Evolutionary conservation across 176 grass and related monocot genomes (phyloP).

Genomic region (Miscanthus lutarioriparius): DNA sequence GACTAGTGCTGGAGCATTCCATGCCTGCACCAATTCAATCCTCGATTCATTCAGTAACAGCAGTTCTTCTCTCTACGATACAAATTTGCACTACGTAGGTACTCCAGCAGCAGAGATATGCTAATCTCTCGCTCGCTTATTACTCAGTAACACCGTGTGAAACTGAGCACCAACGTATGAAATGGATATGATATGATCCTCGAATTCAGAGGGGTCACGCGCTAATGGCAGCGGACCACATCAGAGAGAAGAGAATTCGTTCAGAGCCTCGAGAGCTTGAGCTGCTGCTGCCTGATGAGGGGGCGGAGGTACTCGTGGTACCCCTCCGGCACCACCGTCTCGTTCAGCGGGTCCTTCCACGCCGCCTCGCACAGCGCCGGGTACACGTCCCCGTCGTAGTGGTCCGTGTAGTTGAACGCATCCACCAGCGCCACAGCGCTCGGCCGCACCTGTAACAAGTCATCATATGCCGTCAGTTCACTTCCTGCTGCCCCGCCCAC

Average conservation of each 20-base stretch:
- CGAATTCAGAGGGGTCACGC: too few species aligned
- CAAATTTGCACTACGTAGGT: too few species aligned
- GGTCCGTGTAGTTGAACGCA: slow-evolving; percentile 94
- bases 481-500: too few species aligned
- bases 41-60: not conserved
- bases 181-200: too few species aligned
- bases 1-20: too few species aligned
- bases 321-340: slow-evolving; percentile 71
- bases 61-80: not conserved
- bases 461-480: too few species aligned
- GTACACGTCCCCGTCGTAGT: slow-evolving; percentile 90
- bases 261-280: slow-evolving; percentile 80
- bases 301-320: slow-evolving; percentile 83
- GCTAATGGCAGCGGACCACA: too few species aligned
- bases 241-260: not conserved
- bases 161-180: too few species aligned
- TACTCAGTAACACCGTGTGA: too few species aligned
- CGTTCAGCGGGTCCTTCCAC: slow-evolving; percentile 92
- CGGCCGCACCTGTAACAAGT: slow-evolving; percentile 52
- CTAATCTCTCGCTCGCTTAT: too few species aligned
- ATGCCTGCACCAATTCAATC: not conserved
- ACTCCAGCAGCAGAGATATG: too few species aligned
- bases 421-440: slow-evolving; percentile 81
- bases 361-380: slow-evolving; percentile 75
- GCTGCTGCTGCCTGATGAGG: slow-evolving; percentile 74